phyloP scores from a whole-genome alignment of 805 yeast genomes.

The Wickerhamomyces bisporus region DNA sequence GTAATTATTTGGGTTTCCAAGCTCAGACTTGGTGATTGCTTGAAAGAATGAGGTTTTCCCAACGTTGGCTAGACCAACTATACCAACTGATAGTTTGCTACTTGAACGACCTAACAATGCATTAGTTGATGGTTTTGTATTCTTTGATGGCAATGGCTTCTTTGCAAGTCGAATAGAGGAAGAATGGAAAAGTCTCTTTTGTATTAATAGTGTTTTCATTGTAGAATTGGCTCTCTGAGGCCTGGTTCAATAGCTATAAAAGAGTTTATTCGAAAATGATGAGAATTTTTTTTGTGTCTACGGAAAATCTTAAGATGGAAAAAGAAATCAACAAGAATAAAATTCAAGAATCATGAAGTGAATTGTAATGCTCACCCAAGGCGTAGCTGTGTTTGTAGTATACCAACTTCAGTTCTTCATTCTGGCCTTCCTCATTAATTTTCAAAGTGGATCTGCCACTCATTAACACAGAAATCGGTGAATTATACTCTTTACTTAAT shows the following conservation, averaged over 20 bases:
- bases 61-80: conserved; percentile 77
- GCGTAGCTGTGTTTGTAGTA: conserved; percentile 84
- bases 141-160: conserved; percentile 9
- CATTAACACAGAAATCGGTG: conserved; percentile 72
- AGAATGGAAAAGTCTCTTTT: conserved; percentile 9
- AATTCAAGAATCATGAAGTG: conserved; percentile 51
- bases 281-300: too few relatives aligned
- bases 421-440: conserved; percentile 49
- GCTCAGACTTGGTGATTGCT: conserved; percentile 67
- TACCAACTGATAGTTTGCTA: conserved; percentile 40
- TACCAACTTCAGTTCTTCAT: conserved; percentile 60
- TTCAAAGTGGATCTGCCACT: conserved; percentile 66
- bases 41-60: conserved; percentile 81
- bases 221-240: too few relatives aligned
- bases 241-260: too few relatives aligned
- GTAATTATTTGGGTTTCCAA: conserved; percentile 72
- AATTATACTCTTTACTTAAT: conserved; percentile 60
- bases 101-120: conserved; percentile 24
- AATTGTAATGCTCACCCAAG: conserved; percentile 93
- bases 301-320: too few relatives aligned
- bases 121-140: conserved; percentile 4
- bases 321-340: too few relatives aligned
- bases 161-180: conserved; percentile 11
- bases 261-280: too few relatives aligned
- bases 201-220: neutral